Evolutionary conservation across 2,329 filamentous ascomycete species (phyloP).

Genomic region (Alternaria arborescens): DNA sequence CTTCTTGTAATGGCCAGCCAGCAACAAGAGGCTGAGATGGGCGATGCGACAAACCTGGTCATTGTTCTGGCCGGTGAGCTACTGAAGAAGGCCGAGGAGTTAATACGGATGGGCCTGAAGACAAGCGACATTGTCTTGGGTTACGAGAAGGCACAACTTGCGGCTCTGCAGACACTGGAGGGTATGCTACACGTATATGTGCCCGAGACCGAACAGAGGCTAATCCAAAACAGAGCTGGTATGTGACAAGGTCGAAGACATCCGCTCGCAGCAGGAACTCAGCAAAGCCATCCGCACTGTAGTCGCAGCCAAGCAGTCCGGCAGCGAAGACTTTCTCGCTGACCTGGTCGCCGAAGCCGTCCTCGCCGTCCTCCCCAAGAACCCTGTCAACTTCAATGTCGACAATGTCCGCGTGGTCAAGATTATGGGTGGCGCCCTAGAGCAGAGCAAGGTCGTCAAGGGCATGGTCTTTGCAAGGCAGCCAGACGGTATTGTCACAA

Average conservation of each 20-base stretch:
- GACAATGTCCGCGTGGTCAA: constrained; percentile 99
- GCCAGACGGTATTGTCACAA: constrained; percentile 89
- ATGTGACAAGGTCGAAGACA: constrained; percentile 88
- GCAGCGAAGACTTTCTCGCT: constrained; percentile 88
- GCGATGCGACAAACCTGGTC: constrained; percentile 96
- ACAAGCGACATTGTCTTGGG: constrained; percentile 96
- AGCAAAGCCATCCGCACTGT: constrained; percentile 96
- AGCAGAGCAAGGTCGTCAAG: constrained; percentile 93
- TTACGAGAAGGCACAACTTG: constrained; percentile 93
- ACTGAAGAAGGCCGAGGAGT: constrained; percentile 94
- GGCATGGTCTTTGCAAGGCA: constrained; percentile 98
- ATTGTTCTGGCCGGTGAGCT: constrained; percentile 95
- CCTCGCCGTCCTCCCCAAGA: constrained; percentile 92
- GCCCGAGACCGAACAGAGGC: neutral
- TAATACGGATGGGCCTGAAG: constrained; percentile 96
- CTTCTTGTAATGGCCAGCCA: constrained; percentile 98
- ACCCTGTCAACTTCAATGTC: constrained; percentile 95
- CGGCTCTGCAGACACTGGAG: constrained; percentile 84
- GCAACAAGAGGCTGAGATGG: constrained; percentile 99
- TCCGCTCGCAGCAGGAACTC: constrained; percentile 81
- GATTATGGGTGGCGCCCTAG: constrained; percentile 97
- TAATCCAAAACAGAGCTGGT: constrained; percentile 69
- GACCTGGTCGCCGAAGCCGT: constrained; percentile 84
- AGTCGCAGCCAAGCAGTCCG: constrained; percentile 94
- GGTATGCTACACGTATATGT: constrained; percentile 52